phyloP scores from a whole-genome alignment of 139 green algal genomes.

The Haematococcus sp. region DNA sequence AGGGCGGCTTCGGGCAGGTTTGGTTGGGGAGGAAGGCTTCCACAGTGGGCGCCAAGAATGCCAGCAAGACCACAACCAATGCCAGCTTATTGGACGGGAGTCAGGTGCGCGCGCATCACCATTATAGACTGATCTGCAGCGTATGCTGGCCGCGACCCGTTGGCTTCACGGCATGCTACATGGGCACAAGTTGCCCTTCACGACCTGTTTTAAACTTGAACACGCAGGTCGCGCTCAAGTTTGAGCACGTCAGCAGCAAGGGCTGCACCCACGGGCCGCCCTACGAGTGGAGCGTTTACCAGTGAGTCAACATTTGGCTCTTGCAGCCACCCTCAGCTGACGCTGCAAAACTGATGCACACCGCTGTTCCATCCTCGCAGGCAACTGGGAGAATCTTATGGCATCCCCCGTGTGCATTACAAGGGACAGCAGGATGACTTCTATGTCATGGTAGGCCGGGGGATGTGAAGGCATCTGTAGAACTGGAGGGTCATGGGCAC shows the following conservation, averaged over 20 bases:
- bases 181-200: too few species aligned
- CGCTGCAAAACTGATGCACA: neutral
- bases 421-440: slow-evolving; percentile 97
- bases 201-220: slow-evolving; percentile 1
- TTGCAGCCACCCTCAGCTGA: neutral
- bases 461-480: neutral
- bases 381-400: slow-evolving; percentile 75
- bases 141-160: too few species aligned
- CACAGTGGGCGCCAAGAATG: too few species aligned
- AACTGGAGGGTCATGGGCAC: neutral
- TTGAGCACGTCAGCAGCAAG: slow-evolving; percentile 97
- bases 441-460: slow-evolving; percentile 93
- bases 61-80: too few species aligned
- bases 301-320: slow-evolving; percentile 50
- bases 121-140: too few species aligned
- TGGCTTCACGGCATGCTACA: too few species aligned
- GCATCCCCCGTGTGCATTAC: slow-evolving; percentile 96
- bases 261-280: slow-evolving; percentile 95
- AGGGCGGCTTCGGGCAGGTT: slow-evolving; percentile 83
- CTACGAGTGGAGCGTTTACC: slow-evolving; percentile 99
- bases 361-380: slow-evolving; percentile 34
- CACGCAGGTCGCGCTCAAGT: slow-evolving; percentile 91
- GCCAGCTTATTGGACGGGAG: neutral
- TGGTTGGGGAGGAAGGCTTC: slow-evolving; percentile 6
- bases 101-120: too few species aligned